Base-by-base conservation (phyloP, 1,284 basidiomycete genomes). In the Mycena sp. region DNA sequence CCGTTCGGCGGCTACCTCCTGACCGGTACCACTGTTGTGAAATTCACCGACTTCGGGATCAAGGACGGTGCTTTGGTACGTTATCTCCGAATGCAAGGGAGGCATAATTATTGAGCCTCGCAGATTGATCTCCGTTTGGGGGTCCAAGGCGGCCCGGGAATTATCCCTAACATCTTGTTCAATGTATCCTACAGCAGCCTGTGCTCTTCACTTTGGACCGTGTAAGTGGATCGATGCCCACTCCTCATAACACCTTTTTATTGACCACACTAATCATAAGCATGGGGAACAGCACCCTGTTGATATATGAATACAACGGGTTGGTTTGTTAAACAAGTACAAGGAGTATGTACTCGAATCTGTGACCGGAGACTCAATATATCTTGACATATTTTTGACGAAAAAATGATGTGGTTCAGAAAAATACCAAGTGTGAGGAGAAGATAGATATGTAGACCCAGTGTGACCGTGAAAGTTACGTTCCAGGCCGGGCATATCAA, bases 81-180 rank as follows among this genome's bases (percentile, higher is more conserved):
- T 11, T 19, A 7, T 35, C 7, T 23, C 30, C 32, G 12, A 35
- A 35, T 12, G 30, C 48, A 35, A 50, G 29, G 6, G 44, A 29
- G 21, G 16, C 4, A 25, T 50, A n/a, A 50, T 9, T 50, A 19
- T 32, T 35, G 11, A 19, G 32, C 48, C 29, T 35, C 48, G 19
- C 30, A 51, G 49, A 51, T 51, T 23, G 49, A 51, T 51, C 49
- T 51, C 37, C 49, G 49, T 28, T 40, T 51, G 35, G 49, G 49
- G 10, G 25, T 51, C 23, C 19, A 51, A 38, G 49, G 37, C 7
- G 25, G 49, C 21, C 9, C 49, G 12, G 25, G 49, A 32, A 23
- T 40, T 25, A 25, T 23, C 16, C 49, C 49, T 16, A 51, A 51
- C 35, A 51, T 51, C 14, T 51, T 51, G 35, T 51, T 51, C 49